Evolutionary conservation across 2,329 filamentous ascomycete genomes (phyloP), one percentile per base, ranked within the genome.

Genomic region (Verticillium zaregamsianum): DNA sequence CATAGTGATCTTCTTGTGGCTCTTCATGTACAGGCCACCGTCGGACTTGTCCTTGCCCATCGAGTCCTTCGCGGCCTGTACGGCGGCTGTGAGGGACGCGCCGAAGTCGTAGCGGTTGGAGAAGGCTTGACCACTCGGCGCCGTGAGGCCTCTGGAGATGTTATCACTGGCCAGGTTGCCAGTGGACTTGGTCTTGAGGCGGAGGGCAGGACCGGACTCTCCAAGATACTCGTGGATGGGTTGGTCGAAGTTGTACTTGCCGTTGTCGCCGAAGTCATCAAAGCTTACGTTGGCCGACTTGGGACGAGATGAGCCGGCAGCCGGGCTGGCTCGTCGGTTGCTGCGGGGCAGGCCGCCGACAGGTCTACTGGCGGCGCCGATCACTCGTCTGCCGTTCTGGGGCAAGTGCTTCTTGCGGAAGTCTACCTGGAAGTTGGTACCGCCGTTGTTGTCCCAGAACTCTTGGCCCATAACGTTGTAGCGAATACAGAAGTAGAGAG

Each of bases 81-180:
- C 90, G 14, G 92, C 93, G 59, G 93, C 92, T 59, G 85, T 89
- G 33, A 98, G 83, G 0, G 95, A 98, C n/a, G 92, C 92, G 64
- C 91, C 89, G 74, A 99, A 98, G 78, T 98, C 94, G 74, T 99
- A 99, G 60, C 95, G 90, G 75, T 93, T 93, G 56, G 92, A 91
- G 74, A 98, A 97, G 20, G 89, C 90, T 68, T 91, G 88, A 31
- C 87, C 86, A 66, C 84, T 87, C 1, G 85, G 84, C 2, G 84
- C 77, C 0, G 82, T 73, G 28, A 86, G 72, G 37, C 80, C 73
- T 70, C 80, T 75, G 68, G 83, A 71, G 23, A 88, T 71, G 67
- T 83, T 86, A 66, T 91, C 87, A 60, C 84, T 86, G 28, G 90
- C 83, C 60, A 91, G 74, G 67, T 84, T 88, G 55, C 82, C 73